Conservation (phyloP, 306 rosid genomes). For the Cicer chorassanicum region DNA sequence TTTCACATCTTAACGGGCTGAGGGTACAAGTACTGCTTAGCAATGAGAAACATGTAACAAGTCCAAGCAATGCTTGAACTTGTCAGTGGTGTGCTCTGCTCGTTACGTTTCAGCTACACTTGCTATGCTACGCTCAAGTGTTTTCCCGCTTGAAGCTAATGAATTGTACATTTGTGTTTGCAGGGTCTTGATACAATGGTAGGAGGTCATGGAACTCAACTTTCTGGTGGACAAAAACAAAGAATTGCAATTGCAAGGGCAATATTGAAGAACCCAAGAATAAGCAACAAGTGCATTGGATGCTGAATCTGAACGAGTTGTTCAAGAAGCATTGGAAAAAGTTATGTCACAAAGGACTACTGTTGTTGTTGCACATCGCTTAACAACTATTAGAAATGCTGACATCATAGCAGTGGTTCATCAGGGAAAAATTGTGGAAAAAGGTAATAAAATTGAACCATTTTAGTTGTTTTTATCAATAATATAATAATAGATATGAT, state of each 20-base stretch:
- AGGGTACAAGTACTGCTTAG: no score
- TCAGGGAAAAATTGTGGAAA: constrained; percentile 77
- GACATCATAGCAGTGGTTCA: constrained; percentile 81
- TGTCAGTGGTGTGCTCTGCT: no score
- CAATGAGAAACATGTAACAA: no score
- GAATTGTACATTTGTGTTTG: background rate
- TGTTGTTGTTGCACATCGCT: constrained; percentile 85
- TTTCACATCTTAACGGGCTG: no score
- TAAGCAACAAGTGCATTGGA: constrained; percentile 93
- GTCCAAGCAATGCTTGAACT: no score
- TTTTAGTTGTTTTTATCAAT: constrained; percentile 2
- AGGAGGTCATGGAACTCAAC: constrained; percentile 86
- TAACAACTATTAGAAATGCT: constrained; percentile 81
- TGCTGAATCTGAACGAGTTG: constrained; percentile 87
- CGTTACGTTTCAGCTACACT: no score
- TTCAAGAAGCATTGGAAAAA: constrained; percentile 77
- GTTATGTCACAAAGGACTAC: constrained; percentile 79
- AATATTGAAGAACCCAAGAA: constrained; percentile 82
- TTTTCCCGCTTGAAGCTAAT: background rate
- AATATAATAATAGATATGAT: no score
- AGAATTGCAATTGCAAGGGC: constrained; percentile 95
- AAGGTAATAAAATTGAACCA: constrained; percentile 52
- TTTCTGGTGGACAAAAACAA: constrained; percentile 97
- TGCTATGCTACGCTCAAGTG: no score
- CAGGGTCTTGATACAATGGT: constrained; percentile 82